Conservation (phyloP, 2,329 filamentous ascomycete species). For the Pseudocercospora macadamiae region DNA sequence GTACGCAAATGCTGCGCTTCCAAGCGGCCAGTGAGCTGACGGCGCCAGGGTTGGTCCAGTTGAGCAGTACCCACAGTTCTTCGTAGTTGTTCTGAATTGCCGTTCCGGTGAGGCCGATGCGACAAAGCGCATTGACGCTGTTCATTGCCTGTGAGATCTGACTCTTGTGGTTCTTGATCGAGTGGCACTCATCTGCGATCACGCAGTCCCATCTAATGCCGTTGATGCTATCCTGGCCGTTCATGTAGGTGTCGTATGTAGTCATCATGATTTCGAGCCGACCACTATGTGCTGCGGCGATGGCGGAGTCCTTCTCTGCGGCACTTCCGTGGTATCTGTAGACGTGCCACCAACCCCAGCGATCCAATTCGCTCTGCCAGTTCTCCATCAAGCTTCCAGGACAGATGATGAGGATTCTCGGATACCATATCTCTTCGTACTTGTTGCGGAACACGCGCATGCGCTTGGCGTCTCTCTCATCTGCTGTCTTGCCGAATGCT, state of each 20-base stretch:
- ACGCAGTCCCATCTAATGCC: constrained; percentile 90
- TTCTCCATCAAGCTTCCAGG: constrained; percentile 87
- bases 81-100: constrained; percentile 98
- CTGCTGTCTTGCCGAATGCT: constrained; percentile 91
- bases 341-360: constrained; percentile 96
- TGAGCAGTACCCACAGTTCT: constrained; percentile 92
- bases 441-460: constrained; percentile 81
- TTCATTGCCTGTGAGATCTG: constrained; percentile 86
- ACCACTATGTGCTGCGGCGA: constrained; percentile 68
- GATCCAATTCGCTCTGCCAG: constrained; percentile 81
- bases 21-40: constrained; percentile 72
- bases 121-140: constrained; percentile 84
- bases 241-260: constrained; percentile 84
- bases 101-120: constrained; percentile 91
- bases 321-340: constrained; percentile 73
- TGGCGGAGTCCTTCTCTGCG: constrained; percentile 53
- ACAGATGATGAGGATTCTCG: constrained; percentile 80
- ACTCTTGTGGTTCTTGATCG: constrained; percentile 77
- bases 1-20: constrained; percentile 75
- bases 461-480: constrained; percentile 79
- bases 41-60: constrained; percentile 89
- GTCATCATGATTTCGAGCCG: constrained; percentile 89
- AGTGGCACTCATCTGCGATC: constrained; percentile 91
- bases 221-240: constrained; percentile 77
- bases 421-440: constrained; percentile 71